These are phyloP conservation scores for Eucalyptus curtisii DNA, from an alignment of 345 rosid genomes.

Conservation along the genomic window DNA sequence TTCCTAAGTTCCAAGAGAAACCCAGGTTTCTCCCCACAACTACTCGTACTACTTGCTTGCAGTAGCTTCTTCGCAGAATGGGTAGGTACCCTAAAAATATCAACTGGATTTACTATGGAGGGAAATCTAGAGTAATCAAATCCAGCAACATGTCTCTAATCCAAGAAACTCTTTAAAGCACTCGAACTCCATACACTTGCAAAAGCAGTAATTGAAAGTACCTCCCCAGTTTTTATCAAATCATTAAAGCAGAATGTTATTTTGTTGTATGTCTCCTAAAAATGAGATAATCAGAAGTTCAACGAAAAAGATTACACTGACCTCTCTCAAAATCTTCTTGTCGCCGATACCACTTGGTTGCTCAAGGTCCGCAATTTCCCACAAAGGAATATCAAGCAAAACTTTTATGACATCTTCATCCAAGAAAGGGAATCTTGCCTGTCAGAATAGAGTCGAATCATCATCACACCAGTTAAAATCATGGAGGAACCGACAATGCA, in stretches of 20 bases:
- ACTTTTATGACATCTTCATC: slow-evolving; percentile 89
- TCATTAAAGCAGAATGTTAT: background rate
- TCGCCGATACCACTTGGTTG: slow-evolving; percentile 96
- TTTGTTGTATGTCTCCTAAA: background rate
- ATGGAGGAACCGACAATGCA: background rate
- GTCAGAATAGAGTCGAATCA: background rate
- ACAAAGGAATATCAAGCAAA: slow-evolving; percentile 69
- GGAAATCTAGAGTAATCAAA: background rate
- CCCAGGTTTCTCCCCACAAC: background rate
- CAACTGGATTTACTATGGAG: background rate
- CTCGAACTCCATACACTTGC: background rate
- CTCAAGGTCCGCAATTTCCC: slow-evolving; percentile 78
- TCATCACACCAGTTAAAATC: background rate
- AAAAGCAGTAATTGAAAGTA: background rate
- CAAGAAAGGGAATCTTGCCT: slow-evolving; percentile 94
- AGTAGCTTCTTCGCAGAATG: background rate
- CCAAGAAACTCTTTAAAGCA: background rate
- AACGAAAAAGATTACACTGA: slow-evolving; percentile 3
- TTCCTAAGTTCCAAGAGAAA: background rate
- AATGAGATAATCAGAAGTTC: background rate
- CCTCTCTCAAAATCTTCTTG: slow-evolving; percentile 90
- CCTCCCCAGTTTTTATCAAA: background rate
- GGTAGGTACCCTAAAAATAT: background rate
- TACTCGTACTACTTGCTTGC: background rate
- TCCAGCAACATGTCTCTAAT: background rate